phyloP scores from a whole-genome alignment of 2,329 filamentous ascomycete genomes.

The Cladosporium sp. region DNA sequence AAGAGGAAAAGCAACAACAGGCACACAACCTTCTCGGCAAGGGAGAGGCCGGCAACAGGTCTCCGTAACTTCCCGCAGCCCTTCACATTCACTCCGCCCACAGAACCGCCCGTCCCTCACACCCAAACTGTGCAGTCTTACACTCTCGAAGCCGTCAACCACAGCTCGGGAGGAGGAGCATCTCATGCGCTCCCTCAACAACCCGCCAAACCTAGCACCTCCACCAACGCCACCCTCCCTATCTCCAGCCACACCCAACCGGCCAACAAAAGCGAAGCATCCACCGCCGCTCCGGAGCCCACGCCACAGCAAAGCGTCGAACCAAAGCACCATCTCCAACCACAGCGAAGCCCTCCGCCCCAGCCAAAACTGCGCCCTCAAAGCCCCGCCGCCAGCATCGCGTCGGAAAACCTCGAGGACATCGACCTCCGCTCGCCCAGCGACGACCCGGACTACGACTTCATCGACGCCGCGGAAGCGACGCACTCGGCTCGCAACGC shows the following conservation, averaged over 20 bases:
- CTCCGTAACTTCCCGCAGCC: not conserved
- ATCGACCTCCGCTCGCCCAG: constrained; percentile 19
- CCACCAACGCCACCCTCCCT: not conserved
- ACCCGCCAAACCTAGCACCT: not conserved
- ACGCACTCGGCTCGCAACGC: constrained; percentile 23
- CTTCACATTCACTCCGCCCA: not conserved
- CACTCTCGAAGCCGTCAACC: not conserved
- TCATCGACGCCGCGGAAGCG: constrained; percentile 21
- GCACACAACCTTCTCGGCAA: not conserved
- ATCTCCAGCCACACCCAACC: not conserved
- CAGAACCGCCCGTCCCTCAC: not conserved
- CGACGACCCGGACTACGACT: constrained; percentile 22
- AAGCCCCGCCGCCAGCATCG: not conserved
- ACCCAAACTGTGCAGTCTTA: not conserved
- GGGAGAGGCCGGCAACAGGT: not conserved
- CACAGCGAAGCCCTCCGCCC: not conserved
- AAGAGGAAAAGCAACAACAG: constrained; percentile 1
- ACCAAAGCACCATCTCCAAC: not conserved
- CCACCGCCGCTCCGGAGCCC: not conserved
- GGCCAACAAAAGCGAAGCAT: not conserved
- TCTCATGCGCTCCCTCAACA: not conserved
- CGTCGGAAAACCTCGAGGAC: constrained; percentile 14
- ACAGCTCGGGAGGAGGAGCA: not conserved
- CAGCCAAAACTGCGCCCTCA: not conserved
- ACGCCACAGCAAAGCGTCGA: not conserved